Percentiles rank a stretch among this genome's conserved stretches.
Conservation (phyloP, 345 rosid species). For the Lumnitzera racemosa region DNA sequence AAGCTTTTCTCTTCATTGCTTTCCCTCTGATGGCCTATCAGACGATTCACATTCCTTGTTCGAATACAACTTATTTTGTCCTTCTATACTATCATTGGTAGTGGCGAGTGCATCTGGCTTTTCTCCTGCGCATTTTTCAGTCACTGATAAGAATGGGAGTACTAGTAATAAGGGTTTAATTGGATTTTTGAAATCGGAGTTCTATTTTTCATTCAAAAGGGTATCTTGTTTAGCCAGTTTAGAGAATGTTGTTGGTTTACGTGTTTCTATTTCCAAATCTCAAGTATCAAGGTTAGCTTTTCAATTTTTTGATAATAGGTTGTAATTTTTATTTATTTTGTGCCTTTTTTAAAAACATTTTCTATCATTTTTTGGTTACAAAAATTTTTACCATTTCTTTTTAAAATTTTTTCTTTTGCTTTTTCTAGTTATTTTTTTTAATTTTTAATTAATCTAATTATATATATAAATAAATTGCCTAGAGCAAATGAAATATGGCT, state of each 20-base stretch:
- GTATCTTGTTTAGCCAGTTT: constrained; percentile 44
- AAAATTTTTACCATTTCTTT: too few relatives aligned
- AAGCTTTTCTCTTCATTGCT: not conserved
- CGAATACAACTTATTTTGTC: constrained; percentile 14
- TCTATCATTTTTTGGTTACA: too few relatives aligned
- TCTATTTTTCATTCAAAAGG: constrained; percentile 37
- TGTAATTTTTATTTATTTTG: too few relatives aligned
- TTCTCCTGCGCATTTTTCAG: constrained; percentile 32
- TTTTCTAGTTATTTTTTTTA: too few relatives aligned
- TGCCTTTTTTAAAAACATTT: too few relatives aligned
- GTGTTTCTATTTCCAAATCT: constrained; percentile 2
- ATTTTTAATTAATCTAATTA: too few relatives aligned
- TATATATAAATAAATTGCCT: too few relatives aligned
- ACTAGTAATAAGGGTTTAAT: constrained; percentile 32
- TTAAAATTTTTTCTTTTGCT: too few relatives aligned
- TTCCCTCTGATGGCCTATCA: constrained; percentile 15
- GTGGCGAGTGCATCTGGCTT: constrained; percentile 88
- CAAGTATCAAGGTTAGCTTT: constrained; percentile 12
- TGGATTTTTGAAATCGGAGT: constrained; percentile 61
- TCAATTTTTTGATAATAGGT: not conserved
- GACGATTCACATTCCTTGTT: constrained; percentile 9
- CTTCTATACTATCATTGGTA: constrained; percentile 9
- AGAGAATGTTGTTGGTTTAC: constrained; percentile 26
- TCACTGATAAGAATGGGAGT: constrained; percentile 37
- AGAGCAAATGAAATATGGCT: too few relatives aligned